Conservation (phyloP, 176 grass and related monocot genomes). For the Triticum turgidum region DNA sequence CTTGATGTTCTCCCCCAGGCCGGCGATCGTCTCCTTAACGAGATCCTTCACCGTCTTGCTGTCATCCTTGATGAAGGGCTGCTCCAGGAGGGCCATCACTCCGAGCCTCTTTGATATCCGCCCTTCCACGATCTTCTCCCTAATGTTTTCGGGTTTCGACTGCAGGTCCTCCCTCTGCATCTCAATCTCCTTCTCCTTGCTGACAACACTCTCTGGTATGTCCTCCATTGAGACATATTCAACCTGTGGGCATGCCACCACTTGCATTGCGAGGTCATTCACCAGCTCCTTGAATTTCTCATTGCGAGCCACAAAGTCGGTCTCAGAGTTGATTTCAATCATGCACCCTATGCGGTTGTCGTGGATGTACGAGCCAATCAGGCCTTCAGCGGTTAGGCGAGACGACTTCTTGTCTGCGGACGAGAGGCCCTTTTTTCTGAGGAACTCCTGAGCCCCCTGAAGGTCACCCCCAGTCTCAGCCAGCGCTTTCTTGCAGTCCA, state of each 20-base stretch:
- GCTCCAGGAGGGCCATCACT: conserved; percentile 88
- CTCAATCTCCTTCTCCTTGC: conserved; percentile 86
- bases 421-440: conserved; percentile 96
- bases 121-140: conserved; percentile 90
- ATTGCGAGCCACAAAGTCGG: conserved; percentile 87
- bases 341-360: conserved; percentile 89
- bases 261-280: conserved; percentile 92
- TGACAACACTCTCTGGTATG: conserved; percentile 68
- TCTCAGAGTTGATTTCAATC: conserved; percentile 94
- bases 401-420: conserved; percentile 97
- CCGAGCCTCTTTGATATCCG: conserved; percentile 91
- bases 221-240: conserved; percentile 89
- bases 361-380: conserved; percentile 90
- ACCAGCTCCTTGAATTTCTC: conserved; percentile 97
- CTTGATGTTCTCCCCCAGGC: conserved; percentile 96
- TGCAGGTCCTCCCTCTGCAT: conserved; percentile 94
- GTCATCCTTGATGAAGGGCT: conserved; percentile 91
- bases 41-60: conserved; percentile 86
- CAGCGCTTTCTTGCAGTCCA: conserved; percentile 98
- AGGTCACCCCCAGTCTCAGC: conserved; percentile 76
- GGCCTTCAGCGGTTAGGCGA: conserved; percentile 82
- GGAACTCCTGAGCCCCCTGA: conserved; percentile 83
- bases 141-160: conserved; percentile 87
- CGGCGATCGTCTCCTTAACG: conserved; percentile 73
- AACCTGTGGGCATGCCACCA: conserved; percentile 89